Percentiles rank a stretch among this genome's conserved stretches.
Conservation (phyloP, 192 early-diverging fungal genomes). For the Coemansia sp. region DNA sequence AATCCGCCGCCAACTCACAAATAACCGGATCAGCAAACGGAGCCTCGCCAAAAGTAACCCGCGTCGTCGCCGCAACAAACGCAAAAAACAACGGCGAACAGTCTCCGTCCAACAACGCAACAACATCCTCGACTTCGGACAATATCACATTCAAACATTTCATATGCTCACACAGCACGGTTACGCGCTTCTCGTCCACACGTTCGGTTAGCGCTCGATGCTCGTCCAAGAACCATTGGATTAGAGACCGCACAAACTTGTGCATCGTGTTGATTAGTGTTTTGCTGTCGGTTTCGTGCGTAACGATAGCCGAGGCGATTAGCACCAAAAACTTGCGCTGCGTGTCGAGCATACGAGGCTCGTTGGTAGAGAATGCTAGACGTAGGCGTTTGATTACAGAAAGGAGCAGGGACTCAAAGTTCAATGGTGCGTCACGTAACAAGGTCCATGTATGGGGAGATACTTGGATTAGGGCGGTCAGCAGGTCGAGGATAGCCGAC, state of each 20-base stretch:
- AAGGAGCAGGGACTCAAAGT: constrained; percentile 32
- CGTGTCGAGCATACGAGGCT: constrained; percentile 28
- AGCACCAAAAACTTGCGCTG: constrained; percentile 39
- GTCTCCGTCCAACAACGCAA: constrained; percentile 46
- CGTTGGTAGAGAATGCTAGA: constrained; percentile 19
- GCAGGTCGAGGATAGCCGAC: constrained; percentile 28
- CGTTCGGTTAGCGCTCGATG: constrained; percentile 13
- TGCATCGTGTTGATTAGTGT: constrained; percentile 29
- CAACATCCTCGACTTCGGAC: constrained; percentile 43
- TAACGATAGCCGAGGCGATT: constrained; percentile 36
- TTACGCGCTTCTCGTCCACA: constrained; percentile 10
- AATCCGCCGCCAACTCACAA: constrained; percentile 41
- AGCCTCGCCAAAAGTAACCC: constrained; percentile 42
- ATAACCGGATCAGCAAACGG: constrained; percentile 25
- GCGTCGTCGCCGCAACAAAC: constrained; percentile 50
- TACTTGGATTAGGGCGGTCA: constrained; percentile 27
- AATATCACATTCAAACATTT: constrained; percentile 50
- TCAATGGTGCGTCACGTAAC: constrained; percentile 10
- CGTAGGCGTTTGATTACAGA: constrained; percentile 23
- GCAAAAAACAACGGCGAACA: constrained; percentile 42
- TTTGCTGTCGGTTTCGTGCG: constrained; percentile 32
- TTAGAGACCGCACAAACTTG: constrained; percentile 25
- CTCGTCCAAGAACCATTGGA: constrained; percentile 47
- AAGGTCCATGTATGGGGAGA: constrained; percentile 23
- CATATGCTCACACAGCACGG: constrained; percentile 42